Conservation (phyloP, 139 green algal species). For the Klebsormidium nitens region DNA sequence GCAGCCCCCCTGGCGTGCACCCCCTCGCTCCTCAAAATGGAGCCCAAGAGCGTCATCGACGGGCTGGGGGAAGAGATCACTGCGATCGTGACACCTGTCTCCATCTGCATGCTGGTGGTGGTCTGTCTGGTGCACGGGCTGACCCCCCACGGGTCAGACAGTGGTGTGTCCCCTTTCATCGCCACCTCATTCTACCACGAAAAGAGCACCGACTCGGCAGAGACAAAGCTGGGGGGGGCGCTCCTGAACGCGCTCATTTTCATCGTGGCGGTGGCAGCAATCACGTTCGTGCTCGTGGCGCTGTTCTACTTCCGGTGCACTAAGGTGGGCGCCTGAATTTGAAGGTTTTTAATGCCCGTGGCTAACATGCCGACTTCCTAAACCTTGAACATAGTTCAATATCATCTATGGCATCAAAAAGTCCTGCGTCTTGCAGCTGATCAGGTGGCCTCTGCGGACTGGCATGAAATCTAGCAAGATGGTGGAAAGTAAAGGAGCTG, state of each 20-base stretch:
- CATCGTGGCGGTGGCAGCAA: conserved; percentile 66
- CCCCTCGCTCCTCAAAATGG: no score
- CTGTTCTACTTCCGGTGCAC: conserved; percentile 27
- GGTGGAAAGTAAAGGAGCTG: no score
- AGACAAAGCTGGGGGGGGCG: conserved; percentile 72
- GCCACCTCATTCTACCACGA: conserved; percentile 33
- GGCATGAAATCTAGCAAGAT: no score
- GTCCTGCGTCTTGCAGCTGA: no score
- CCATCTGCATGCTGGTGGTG: conserved; percentile 85
- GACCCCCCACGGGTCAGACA: conserved; percentile 75
- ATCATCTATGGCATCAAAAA: no score
- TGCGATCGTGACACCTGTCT: conserved; percentile 75
- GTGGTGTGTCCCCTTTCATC: no score
- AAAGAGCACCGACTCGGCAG: conserved; percentile 54
- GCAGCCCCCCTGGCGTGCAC: no score
- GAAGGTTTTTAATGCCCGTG: background rate
- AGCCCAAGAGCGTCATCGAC: conserved; percentile 21
- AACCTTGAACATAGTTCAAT: no score
- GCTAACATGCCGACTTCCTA: no score
- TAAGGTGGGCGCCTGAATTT: background rate
- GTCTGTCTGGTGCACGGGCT: conserved; percentile 76
- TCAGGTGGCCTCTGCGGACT: no score
- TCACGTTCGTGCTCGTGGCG: conserved; percentile 65
- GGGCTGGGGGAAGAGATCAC: conserved; percentile 73
- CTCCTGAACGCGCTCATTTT: conserved; percentile 91